Base-by-base conservation (phyloP, 257 asterid species). In the Primulina eburnea region DNA sequence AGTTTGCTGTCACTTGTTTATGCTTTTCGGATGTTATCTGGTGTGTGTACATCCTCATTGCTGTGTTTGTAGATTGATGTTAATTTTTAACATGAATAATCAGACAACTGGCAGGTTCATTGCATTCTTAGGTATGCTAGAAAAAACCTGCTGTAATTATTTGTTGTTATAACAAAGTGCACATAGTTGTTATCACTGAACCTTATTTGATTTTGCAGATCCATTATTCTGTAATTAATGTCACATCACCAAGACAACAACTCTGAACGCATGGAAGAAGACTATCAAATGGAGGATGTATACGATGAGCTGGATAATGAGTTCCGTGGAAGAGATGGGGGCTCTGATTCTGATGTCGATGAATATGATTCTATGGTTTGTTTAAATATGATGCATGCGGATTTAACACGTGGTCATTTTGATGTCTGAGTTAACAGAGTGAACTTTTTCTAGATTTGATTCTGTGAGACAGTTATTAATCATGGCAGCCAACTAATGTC, bases 301-400 rank as follows among this genome's bases (percentile, higher is more conserved):
- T 95, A 92, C 58, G 84, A 86, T 71, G 90, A 86, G 69, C 78
- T 89, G 87, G 89, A 85, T 55, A 85, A 83, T 62, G 95, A 87
- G 73, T 70, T 88, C 70, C 82, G 70, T 47, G 90, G 71, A 35
- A 75, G 84, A 76, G 89, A 85, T 73, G 81, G 77, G 70, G 88
- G 82, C 67, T 86, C 96, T 32, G 97, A 92, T 77, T 90, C 98
- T 69, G 98, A 92, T 74, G 84, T 79, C 60, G 96, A 92, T 68
- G 96, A 88, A 57, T 82, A 80, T 76, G 98, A 81, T 52, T 77
- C 86, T 82, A 78, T 76, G 92, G 98, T 92, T 65, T 75, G 89
- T 75, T 78, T 60, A 60, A 58, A 32, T 33, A 53, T 33, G n/a
- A 20, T 37, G 18, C 70, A 52, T 43, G 75, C 35, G 8, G 17